Conservation (phyloP, 345 rosid species). For the Crucihimalaya himalaica region DNA sequence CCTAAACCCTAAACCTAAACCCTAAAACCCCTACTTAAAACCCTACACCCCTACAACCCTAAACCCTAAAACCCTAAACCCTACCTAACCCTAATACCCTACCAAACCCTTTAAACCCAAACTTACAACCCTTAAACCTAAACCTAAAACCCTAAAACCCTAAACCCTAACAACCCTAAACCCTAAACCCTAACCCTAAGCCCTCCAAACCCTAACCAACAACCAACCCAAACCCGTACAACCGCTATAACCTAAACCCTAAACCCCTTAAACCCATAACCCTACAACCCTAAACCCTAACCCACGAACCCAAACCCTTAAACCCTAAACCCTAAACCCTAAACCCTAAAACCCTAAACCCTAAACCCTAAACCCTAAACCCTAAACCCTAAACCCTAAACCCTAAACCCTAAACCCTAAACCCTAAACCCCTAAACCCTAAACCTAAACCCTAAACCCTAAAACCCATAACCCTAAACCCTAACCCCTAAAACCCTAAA, state of each 20-base stretch:
- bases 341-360: constrained; percentile 27
- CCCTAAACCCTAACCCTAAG: constrained; percentile 21
- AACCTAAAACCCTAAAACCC: constrained; percentile 12
- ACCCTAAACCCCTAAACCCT: constrained; percentile 18
- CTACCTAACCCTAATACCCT: too few species aligned
- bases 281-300: constrained; percentile 13
- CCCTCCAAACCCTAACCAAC: too few species aligned
- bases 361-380: constrained; percentile 26
- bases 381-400: constrained; percentile 32
- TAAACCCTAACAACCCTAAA: constrained; percentile 22
- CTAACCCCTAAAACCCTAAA: constrained; percentile 18
- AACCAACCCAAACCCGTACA: too few species aligned
- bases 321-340: constrained; percentile 11
- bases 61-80: constrained; percentile 20
- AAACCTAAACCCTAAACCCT: not conserved
- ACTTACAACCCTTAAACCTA: constrained; percentile 13
- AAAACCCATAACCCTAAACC: not conserved
- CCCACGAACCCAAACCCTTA: not conserved
- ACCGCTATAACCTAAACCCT: not conserved
- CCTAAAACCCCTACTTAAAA: not conserved
- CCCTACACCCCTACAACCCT: constrained; percentile 34
- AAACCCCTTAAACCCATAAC: too few species aligned
- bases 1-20: too few species aligned
- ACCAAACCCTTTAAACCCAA: too few species aligned
- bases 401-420: constrained; percentile 31